Percentiles rank a stretch among this genome's conserved stretches.
phyloP scores from a whole-genome alignment of 768 basidiomycete species.

The Boletus patriciae region DNA sequence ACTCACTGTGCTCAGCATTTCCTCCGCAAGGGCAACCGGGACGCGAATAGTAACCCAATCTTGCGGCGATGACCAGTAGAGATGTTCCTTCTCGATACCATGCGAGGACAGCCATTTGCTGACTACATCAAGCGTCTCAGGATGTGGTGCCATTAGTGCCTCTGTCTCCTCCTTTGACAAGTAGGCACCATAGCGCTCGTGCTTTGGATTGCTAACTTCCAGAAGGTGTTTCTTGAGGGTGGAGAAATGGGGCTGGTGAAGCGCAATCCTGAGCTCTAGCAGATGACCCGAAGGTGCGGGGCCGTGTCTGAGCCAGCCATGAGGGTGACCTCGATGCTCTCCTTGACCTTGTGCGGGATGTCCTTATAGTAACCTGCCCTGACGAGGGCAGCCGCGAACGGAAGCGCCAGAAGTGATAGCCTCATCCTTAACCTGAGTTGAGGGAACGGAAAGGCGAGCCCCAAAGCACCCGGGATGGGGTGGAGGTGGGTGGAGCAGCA shows the following conservation, averaged over 20 bases:
- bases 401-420: conserved; percentile 10
- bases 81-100: conserved; percentile 48
- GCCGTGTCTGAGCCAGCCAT: conserved; percentile 47
- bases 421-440: conserved; percentile 9
- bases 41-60: conserved; percentile 68
- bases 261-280: conserved; percentile 58
- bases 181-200: conserved; percentile 53
- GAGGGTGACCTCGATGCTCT: conserved; percentile 45
- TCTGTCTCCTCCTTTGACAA: conserved; percentile 71
- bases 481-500: not conserved
- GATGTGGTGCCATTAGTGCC: conserved; percentile 55
- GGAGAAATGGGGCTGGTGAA: conserved; percentile 52
- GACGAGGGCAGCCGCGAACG: conserved; percentile 14
- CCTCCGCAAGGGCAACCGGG: conserved; percentile 59
- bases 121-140: conserved; percentile 52
- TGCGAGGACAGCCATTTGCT: conserved; percentile 61
- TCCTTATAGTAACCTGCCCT: conserved; percentile 9
- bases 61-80: conserved; percentile 58
- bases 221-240: conserved; percentile 51
- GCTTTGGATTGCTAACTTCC: conserved; percentile 58
- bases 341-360: conserved; percentile 43
- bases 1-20: conserved; percentile 69
- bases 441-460: not conserved
- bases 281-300: conserved; percentile 44
- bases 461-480: not conserved